Base-by-base conservation (phyloP, 345 rosid species). In the Kandelia obovata region DNA sequence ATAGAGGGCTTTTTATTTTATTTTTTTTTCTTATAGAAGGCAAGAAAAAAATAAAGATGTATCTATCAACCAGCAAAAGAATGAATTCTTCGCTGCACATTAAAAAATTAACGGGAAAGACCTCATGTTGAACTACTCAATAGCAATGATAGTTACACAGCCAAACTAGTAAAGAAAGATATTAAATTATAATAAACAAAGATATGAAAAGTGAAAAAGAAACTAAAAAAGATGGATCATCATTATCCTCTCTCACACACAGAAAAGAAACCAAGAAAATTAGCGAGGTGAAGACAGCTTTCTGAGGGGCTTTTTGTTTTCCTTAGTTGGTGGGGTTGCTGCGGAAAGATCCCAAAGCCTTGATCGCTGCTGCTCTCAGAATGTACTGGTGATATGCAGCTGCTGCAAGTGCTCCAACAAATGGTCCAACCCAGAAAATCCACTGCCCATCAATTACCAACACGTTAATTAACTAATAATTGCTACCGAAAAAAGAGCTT, bases 401-500 rank as follows among this genome's bases (percentile, higher is more conserved):
- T 21, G 92, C 92, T 19, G 86, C 89, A 10, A 88, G 65, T 37
- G 89, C 94, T 71, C 92, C 92, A 7, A 79, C 73, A 11, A 87
- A 78, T 1, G 89, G 92, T 47, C 92, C 89, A 21, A 85, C 89
- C 92, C 92, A 87, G 85, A 85, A 87, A 46, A 87, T 83, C 92
- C 92, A 87, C 89, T 85, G 83, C 23, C 53, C 34, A 56, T 26
- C 35, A 17, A 66, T 53, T 5, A 20, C 34, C 4, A 55, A 9
- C 28, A 25, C 20, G 13, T 43, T 35, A 26, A 58, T 2, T 5
- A 10, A 20, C 13, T 5, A 21, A 23, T 10, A 55, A 13, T 43
- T 43, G 17, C 49, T 13, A 43, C 5, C 2, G 11, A 15, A 21
- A 55, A 53, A 34, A 34, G 35, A 34, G 6, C 37, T 6, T 34